These are phyloP conservation scores for Omphalea diandra DNA, from an alignment of 441 rosid species.

Conservation along the genomic window DNA sequence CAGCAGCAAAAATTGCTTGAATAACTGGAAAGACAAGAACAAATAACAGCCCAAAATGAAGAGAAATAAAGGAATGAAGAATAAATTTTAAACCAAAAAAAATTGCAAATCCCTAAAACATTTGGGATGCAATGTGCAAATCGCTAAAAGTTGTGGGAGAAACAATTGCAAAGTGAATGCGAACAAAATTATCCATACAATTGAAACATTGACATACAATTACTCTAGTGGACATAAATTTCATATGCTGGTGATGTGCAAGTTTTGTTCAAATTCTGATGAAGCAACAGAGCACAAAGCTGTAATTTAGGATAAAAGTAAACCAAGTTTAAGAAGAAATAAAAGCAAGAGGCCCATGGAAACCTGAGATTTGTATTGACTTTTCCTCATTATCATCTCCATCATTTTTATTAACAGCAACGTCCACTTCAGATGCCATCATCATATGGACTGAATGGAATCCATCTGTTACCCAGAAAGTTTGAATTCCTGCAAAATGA, in stretches of 20 bases:
- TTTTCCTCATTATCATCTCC: constrained; percentile 38
- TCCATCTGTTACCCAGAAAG: constrained; percentile 71
- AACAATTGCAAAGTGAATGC: background rate
- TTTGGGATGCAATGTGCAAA: background rate
- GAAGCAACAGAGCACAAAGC: constrained; percentile 1
- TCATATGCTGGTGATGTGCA: background rate
- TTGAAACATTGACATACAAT: background rate
- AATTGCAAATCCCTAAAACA: background rate
- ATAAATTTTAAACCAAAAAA: background rate
- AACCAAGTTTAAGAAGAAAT: background rate
- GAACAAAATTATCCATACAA: background rate
- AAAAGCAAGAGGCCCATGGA: background rate
- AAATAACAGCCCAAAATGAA: background rate
- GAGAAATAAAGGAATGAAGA: background rate
- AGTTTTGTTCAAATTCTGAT: background rate
- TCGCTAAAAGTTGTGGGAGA: background rate
- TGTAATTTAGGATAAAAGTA: constrained; percentile 1
- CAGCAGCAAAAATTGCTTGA: constrained; percentile 54
- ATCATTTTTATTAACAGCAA: constrained; percentile 38
- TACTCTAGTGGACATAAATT: background rate
- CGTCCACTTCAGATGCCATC: constrained; percentile 39
- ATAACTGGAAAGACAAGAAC: constrained; percentile 37
- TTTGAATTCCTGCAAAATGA: constrained; percentile 51
- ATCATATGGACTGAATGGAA: constrained; percentile 52
- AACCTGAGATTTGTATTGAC: constrained; percentile 48